Base-by-base conservation (phyloP, 345 rosid species). In the Camelina neglecta region DNA sequence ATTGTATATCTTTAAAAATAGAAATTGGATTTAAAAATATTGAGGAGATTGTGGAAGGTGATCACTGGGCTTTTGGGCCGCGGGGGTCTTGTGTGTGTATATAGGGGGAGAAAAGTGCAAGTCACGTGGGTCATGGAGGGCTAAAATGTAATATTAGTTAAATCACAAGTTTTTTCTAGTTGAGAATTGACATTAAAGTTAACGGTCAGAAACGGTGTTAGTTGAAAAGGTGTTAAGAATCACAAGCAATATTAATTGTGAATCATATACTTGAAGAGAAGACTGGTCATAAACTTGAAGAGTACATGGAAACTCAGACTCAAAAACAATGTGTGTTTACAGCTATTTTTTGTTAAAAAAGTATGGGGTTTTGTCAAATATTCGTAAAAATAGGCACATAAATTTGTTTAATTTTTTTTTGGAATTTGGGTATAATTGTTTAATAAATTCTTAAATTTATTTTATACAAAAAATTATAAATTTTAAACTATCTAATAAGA, bases 51-150 rank as follows among this genome's bases (percentile, higher is more conserved):
- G 12, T 24, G 9, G 45, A 66, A 47, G 11, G 29, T n/a, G 57
- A 20, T 70, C 74, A 58, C 74, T 58, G 65, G 64, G 62, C 62
- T 54, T 48, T 69, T 70, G 67, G 75, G 50, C 59, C 8, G 5
- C 67, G 60, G 49, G 50, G 33, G 16, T 60, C 75, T 21, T n/a
- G n/a, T 71, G 75, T 71, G 39, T 20, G 11, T 60, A 18, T 7
- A 2, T 55, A 24, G 24, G 23, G 39, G 24, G 53, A 11, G 44
- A 57, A 57, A 56, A 31, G 65, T 44, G 11, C 2, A 9, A 60
- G 60, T 60, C 75, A 71, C 75, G 67, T 71, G 67, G 59, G 60
- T 47, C 67, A 0, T 59, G 67, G 50, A 60, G 49, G 48, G 23
- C 38, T 60, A 48, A 35, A 58, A 3, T 20, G 58, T 13, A 71